Percentiles rank a stretch among this genome's conserved stretches.
These are phyloP conservation scores for Candida frijolesensis DNA, from an alignment of 1,139 yeast species.

Conservation along the genomic window DNA sequence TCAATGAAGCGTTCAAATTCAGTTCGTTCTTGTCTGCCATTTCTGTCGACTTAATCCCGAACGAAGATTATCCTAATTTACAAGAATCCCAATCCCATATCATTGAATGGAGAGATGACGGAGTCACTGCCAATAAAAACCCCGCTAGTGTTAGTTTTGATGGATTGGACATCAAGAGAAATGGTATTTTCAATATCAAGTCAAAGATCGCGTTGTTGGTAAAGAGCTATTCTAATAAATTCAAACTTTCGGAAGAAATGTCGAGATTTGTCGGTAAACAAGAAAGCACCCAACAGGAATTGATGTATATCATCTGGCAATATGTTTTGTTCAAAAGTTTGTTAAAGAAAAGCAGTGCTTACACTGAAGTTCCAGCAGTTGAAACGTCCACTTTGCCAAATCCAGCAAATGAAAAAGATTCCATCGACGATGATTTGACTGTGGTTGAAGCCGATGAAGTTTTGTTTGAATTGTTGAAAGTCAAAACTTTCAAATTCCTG, in stretches of 20 bases:
- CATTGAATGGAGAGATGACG: constrained; percentile 47
- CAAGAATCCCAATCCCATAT: constrained; percentile 35
- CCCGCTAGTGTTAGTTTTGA: constrained; percentile 63
- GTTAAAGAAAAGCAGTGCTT: constrained; percentile 43
- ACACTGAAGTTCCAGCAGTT: constrained; percentile 43
- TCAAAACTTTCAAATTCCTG: constrained; percentile 60
- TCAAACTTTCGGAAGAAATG: constrained; percentile 64
- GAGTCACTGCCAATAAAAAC: constrained; percentile 15
- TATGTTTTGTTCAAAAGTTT: constrained; percentile 78
- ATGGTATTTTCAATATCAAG: constrained; percentile 67
- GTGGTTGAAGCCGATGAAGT: constrained; percentile 70
- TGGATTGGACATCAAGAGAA: constrained; percentile 83
- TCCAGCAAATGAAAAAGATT: constrained; percentile 23
- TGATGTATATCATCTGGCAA: constrained; percentile 84
- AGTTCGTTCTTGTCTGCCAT: constrained; percentile 83
- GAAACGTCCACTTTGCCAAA: constrained; percentile 13
- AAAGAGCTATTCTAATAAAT: constrained; percentile 65
- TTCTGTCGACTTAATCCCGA: constrained; percentile 69
- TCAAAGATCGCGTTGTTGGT: constrained; percentile 79
- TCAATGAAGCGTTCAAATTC: constrained; percentile 42
- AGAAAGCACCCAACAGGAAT: constrained; percentile 85
- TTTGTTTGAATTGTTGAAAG: constrained; percentile 58
- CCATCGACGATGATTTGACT: constrained; percentile 31
- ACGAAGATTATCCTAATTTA: constrained; percentile 42
- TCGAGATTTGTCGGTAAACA: constrained; percentile 70